A percentile compares a stretch with the other conserved stretches of the same genome.
Conservation (phyloP, 2,329 filamentous ascomycete species). For the Sclerotinia minor region DNA sequence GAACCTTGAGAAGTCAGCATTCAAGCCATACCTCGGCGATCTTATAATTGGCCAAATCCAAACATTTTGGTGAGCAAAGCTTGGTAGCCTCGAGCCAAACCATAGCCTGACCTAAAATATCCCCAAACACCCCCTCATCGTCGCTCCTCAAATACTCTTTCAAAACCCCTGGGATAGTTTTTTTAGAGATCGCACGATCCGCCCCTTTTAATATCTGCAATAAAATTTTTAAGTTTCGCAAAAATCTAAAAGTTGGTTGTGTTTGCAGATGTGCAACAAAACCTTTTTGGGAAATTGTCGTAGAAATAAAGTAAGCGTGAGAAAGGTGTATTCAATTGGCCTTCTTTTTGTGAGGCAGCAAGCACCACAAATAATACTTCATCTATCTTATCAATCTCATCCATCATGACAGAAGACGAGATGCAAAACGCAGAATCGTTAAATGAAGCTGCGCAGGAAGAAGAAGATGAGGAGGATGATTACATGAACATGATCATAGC, state of each 20-base stretch:
- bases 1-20: background rate
- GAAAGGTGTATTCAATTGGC: background rate
- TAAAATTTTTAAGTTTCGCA: background rate
- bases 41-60: background rate
- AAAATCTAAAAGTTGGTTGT: background rate
- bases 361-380: background rate
- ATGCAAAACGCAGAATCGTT: background rate
- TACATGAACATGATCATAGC: constrained; percentile 96
- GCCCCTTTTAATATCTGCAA: background rate
- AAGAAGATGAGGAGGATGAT: constrained; percentile 66
- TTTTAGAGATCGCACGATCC: background rate
- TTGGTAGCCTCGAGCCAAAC: background rate
- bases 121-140: background rate
- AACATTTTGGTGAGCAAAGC: background rate
- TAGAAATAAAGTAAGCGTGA: background rate
- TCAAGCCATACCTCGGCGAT: constrained; percentile 4
- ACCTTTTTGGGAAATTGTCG: background rate
- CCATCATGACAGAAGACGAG: constrained; percentile 1
- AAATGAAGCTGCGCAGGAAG: background rate
- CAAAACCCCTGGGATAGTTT: background rate
- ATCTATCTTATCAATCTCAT: background rate
- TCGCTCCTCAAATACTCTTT: background rate
- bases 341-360: background rate
- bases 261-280: background rate
- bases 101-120: constrained; percentile 8